Evolutionary conservation across 768 basidiomycete genomes (phyloP).

Genomic region (Lyophyllum atratum): DNA sequence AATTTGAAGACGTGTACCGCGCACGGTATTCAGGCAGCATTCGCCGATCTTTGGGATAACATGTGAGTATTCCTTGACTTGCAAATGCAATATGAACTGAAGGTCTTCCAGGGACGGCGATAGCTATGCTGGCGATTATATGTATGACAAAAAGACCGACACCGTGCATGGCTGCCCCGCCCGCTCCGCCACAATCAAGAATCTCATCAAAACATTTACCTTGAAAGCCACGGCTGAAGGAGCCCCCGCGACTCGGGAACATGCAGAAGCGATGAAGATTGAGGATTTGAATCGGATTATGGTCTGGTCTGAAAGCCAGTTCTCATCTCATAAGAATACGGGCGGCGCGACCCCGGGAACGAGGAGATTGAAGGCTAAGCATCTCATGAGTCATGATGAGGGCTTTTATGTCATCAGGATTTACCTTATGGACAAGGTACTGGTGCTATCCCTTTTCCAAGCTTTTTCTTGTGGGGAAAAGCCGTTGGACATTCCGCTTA

Average conservation of each 20-base stretch:
- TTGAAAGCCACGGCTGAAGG: neutral
- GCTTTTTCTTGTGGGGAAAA: too few species aligned
- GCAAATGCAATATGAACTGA: neutral
- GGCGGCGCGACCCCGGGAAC: neutral
- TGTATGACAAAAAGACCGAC: neutral
- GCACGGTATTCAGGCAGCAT: constrained; percentile 27
- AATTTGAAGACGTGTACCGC: constrained; percentile 17
- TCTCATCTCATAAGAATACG: neutral
- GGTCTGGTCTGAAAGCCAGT: neutral
- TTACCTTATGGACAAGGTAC: neutral
- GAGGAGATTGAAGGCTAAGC: neutral
- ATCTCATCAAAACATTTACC: neutral
- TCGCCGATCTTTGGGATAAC: constrained; percentile 11
- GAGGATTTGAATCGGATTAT: neutral
- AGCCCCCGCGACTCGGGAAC: neutral
- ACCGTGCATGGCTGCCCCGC: neutral
- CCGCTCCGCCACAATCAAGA: neutral
- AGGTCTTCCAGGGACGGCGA: neutral
- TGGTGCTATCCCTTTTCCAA: neutral
- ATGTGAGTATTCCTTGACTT: neutral
- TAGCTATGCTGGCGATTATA: neutral
- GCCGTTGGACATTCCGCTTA: neutral
- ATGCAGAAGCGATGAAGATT: neutral
- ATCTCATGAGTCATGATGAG: neutral
- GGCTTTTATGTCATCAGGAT: constrained; percentile 1